A percentile compares a stretch with the other conserved stretches of the same genome.
Conservation (phyloP, 2,329 filamentous ascomycete species). For the Verticillium isaacii region DNA sequence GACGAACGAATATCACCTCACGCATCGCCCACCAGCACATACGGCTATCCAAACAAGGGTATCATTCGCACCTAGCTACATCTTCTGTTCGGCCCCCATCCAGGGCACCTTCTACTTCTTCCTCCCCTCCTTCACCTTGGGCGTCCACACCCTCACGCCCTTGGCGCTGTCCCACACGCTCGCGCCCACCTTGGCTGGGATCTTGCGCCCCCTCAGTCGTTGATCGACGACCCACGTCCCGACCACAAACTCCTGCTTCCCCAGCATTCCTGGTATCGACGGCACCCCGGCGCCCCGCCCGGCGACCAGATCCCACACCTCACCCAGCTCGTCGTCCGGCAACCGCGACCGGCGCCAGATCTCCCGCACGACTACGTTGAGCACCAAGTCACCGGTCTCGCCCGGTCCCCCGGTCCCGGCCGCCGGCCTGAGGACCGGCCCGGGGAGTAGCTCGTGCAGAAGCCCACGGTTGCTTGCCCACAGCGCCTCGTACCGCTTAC, state of each 20-base stretch:
- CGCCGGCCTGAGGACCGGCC: neutral
- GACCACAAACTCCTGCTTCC: slow-evolving; percentile 71
- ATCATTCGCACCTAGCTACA: neutral
- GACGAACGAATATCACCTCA: neutral
- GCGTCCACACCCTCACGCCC: slow-evolving; percentile 34
- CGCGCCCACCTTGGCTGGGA: slow-evolving; percentile 64
- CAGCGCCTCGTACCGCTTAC: slow-evolving; percentile 78
- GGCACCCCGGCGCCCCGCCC: slow-evolving; percentile 20
- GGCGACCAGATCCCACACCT: slow-evolving; percentile 71
- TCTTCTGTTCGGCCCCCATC: neutral
- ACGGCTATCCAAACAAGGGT: neutral
- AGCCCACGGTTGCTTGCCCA: slow-evolving; percentile 77
- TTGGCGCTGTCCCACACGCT: slow-evolving; percentile 72
- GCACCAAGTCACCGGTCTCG: slow-evolving; percentile 43
- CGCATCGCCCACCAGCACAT: neutral
- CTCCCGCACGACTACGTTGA: slow-evolving; percentile 65
- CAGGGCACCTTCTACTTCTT: neutral
- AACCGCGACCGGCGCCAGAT: slow-evolving; percentile 71
- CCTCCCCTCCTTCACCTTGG: slow-evolving; percentile 16
- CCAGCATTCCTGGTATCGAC: slow-evolving; percentile 43
- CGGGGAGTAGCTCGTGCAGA: slow-evolving; percentile 27
- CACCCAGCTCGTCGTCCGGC: slow-evolving; percentile 61
- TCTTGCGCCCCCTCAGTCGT: slow-evolving; percentile 71
- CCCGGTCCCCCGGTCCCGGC: slow-evolving; percentile 11
- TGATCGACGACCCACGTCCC: slow-evolving; percentile 82